Conservation (phyloP, 495 filamentous ascomycete genomes). For the Aspergillus avenaceus region DNA sequence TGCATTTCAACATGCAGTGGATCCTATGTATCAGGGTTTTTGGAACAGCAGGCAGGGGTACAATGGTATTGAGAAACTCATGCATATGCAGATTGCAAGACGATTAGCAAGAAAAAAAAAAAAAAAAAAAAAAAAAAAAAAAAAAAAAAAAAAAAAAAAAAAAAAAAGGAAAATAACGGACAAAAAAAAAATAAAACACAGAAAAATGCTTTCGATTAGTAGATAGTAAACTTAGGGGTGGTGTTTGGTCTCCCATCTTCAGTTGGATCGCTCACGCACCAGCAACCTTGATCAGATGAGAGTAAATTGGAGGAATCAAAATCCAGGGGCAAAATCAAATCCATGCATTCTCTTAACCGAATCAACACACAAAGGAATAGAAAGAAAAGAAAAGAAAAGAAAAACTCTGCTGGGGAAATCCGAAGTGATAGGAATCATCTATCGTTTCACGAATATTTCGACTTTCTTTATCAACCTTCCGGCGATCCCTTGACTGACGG, state of each 20-base stretch:
- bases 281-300: neutral
- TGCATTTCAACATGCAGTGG: neutral
- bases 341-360: constrained; percentile 39
- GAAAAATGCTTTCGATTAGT: neutral
- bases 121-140: no score
- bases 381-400: constrained; percentile 12
- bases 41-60: neutral
- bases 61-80: neutral
- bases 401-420: constrained; percentile 27
- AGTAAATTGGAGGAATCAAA: neutral
- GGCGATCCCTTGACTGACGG: constrained; percentile 6
- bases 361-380: constrained; percentile 13
- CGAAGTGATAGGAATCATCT: constrained; percentile 30
- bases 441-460: constrained; percentile 29
- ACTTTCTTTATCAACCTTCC: constrained; percentile 20
- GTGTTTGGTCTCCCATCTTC: neutral
- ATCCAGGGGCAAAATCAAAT: constrained; percentile 13
- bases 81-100: neutral
- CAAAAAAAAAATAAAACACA: no score
- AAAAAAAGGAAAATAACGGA: no score
- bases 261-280: neutral
- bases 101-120: neutral
- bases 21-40: neutral
- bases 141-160: no score
- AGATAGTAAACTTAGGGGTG: neutral